Evolutionary conservation across 768 basidiomycete genomes (phyloP), one percentile per base, ranked within the genome.

Genomic region (Glaciozyma martinii): DNA sequence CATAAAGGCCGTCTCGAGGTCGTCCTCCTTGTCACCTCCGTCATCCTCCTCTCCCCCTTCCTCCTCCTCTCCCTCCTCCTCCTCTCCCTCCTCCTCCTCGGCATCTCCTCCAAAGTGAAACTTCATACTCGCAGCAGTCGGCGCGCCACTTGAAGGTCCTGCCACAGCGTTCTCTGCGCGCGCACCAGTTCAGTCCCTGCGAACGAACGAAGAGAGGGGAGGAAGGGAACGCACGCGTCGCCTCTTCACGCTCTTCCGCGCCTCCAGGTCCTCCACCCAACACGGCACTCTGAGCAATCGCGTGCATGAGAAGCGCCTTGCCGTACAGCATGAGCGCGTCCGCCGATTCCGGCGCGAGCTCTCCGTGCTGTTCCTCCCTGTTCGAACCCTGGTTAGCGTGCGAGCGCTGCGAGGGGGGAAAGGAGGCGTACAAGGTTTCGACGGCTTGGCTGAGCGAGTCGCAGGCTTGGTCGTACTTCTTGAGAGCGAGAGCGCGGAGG

Each of bases 1-100:
- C 74, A 95, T 89, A 92, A 94, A 99, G 18, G 95, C 91, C 30
- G 90, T 90, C 70, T 94, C 95, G 76, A 95, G 95, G 73, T 98
- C 95, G 71, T 99, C 95, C 72, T 95, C 94, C 0, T 89, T 90
- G 47, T 74, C 76, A 21, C 75, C 78, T 74, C 0, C 65, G 74
- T 49, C 72, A 53, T 16, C 66, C 63, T 15, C 55, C 70, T 89
- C 90, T 5, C 75, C 87, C 18, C 85, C 87, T 5, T 84, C 87
- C 3, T 78, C 88, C 13, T 81, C 85, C 1, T 79, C 84, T 10
- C 82, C 84, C 5, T 80, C 82, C 0, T 81, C 84, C 78, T 61
- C 65, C 0, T 71, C 65, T 3, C 67, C 72, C 5, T 70, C 70
- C 12, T 78, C 78, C 15, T 87, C 86, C 25, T 87, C 87, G 1